Percentiles rank a stretch among this genome's conserved stretches.
Conservation (phyloP, 2,329 filamentous ascomycete genomes). For the Hymenoscyphus fructigenus region DNA sequence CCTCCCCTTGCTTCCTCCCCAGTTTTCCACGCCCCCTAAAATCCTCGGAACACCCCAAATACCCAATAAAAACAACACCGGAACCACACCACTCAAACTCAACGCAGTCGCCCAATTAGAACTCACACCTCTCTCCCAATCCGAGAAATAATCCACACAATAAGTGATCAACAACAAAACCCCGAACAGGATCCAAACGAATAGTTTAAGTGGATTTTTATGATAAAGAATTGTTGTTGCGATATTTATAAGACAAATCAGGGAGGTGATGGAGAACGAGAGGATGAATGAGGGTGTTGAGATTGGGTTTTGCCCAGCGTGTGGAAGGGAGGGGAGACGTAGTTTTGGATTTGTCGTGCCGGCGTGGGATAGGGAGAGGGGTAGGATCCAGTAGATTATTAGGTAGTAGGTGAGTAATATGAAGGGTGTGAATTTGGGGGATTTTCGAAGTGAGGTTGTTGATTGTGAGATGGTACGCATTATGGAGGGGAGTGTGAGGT, state of each 20-base stretch:
- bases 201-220: background rate
- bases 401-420: constrained; percentile 8
- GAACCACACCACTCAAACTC: constrained; percentile 8
- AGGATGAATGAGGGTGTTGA: constrained; percentile 12
- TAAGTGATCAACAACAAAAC: background rate
- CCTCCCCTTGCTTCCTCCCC: background rate
- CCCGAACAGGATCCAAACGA: constrained; percentile 7
- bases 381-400: constrained; percentile 9
- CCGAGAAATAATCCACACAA: constrained; percentile 3
- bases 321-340: background rate
- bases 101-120: constrained; percentile 3
- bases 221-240: background rate
- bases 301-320: constrained; percentile 8
- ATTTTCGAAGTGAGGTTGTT: background rate
- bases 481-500: constrained; percentile 4
- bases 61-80: constrained; percentile 8
- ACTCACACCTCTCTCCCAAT: constrained; percentile 4
- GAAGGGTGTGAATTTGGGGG: background rate
- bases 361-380: background rate
- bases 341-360: background rate
- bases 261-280: background rate
- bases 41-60: constrained; percentile 5
- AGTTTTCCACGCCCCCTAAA: background rate
- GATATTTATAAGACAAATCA: constrained; percentile 3
- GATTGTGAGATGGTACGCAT: constrained; percentile 5